A percentile compares a stretch with the other conserved stretches of the same genome.
phyloP scores from a whole-genome alignment of 139 green algal species.

The Choricystis sp. region DNA sequence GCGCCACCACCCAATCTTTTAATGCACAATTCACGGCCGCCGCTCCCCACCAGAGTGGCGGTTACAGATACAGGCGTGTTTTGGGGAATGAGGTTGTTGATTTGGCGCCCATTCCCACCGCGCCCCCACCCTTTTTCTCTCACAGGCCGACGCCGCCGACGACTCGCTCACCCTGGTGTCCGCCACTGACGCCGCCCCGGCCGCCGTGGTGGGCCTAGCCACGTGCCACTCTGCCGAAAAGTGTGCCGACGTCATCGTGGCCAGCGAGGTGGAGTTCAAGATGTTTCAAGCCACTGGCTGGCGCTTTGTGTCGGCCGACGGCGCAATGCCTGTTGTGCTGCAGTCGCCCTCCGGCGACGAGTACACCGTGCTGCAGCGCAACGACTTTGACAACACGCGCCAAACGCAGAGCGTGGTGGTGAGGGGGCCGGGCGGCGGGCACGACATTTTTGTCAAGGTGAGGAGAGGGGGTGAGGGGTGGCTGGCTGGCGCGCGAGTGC shows the following conservation, averaged over 20 bases:
- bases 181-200: background rate
- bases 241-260: background rate
- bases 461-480: too few species aligned
- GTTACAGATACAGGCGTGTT: too few species aligned
- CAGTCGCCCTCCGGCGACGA: background rate
- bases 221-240: slow-evolving; percentile 7
- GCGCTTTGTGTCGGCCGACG: background rate
- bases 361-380: slow-evolving; percentile 1
- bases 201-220: slow-evolving; percentile 1
- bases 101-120: too few species aligned
- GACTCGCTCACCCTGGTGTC: background rate
- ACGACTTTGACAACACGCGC: slow-evolving; percentile 9
- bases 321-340: background rate
- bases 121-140: too few species aligned
- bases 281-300: slow-evolving; percentile 9
- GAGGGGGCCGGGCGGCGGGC: background rate
- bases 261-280: slow-evolving; percentile 9
- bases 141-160: background rate
- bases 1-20: too few species aligned
- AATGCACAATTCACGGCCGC: too few species aligned
- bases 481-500: too few species aligned
- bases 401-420: slow-evolving; percentile 6
- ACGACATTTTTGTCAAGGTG: background rate
- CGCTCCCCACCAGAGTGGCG: too few species aligned
- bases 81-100: too few species aligned